Evolutionary conservation across 2,329 filamentous ascomycete genomes (phyloP), one percentile per base, ranked within the genome.

Genomic region (Neopestalotiopsis sp.): DNA sequence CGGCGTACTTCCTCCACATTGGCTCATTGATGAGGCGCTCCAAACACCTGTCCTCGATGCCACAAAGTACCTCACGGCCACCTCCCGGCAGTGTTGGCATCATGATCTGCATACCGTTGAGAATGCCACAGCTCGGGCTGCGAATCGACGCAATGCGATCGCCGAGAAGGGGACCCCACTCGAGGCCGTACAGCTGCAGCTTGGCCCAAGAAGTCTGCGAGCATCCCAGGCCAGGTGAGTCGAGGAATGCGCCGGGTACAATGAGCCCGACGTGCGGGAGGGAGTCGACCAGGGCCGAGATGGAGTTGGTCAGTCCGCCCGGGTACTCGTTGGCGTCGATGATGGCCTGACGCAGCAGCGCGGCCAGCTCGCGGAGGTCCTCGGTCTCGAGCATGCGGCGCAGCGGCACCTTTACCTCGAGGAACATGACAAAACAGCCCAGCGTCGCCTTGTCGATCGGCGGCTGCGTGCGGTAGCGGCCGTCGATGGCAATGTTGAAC

Each of bases 31-130:
- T 14, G 13, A 63, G 38, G 4, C 61, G 61, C 1, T 42, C 38
- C 5, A 63, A n/a, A 63, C 61, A 63, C 10, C 38, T 63, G 10
- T 63, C 61, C 38, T 63, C 61, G 2, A 63, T 42, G 3, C 32
- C 38, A 5, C 28, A 38, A 7, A 63, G 10, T 12, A 63, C 61
- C 61, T 63, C 61, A n/a, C 30, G 34, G 1, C 61, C 61, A 4
- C 61, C 61, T 7, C 34, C 38, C 1, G 61, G 61, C 1, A 63
- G 34, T n/a, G 38, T 24, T 2, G 61, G 61, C 30, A 63, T 34
- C 20, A 63, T 42, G 34, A 63, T 38, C 20, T 63, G 61, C 32
- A 63, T 24, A 6, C 61, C 61, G 34, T 45, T 63, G 34, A 63
- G 28, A 6, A 63, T 28, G 2, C 61, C 61, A n/a, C 61, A 63